phyloP scores from a whole-genome alignment of 192 early-diverging fungal genomes.

The Backusella parvicylindrica region DNA sequence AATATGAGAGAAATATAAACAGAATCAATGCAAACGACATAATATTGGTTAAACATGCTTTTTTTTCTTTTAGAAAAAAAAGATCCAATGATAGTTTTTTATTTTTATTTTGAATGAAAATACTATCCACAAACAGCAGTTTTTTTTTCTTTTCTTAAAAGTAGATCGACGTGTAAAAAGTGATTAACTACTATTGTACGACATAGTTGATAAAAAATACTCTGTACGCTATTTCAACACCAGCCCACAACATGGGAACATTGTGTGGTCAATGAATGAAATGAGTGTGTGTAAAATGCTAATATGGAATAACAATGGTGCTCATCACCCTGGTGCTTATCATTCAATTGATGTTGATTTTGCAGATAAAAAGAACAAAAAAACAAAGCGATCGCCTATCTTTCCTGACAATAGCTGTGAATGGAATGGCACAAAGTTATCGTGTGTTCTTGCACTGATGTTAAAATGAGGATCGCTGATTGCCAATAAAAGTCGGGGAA shows the following conservation, averaged over 20 bases:
- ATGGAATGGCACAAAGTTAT: neutral
- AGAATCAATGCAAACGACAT: neutral
- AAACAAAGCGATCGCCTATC: neutral
- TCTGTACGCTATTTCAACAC: neutral
- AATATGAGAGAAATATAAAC: neutral
- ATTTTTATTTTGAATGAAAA: too few species aligned
- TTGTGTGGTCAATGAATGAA: too few species aligned
- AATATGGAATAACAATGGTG: neutral
- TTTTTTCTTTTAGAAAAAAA: neutral
- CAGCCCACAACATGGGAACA: neutral
- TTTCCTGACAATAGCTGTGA: conserved; percentile 3
- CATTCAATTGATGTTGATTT: neutral
- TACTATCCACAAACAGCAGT: neutral
- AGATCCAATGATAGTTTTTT: neutral
- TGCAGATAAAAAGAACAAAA: neutral
- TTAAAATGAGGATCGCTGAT: neutral
- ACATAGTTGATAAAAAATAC: neutral
- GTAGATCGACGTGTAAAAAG: too few species aligned
- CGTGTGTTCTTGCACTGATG: neutral
- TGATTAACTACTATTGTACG: neutral
- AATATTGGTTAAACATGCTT: neutral
- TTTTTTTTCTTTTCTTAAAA: too few species aligned
- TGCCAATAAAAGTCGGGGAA: neutral
- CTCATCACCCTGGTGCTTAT: neutral
- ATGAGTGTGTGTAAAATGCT: too few species aligned